Evolutionary conservation across 306 rosid genomes (phyloP).

Genomic region (Dalbergia cultrata): DNA sequence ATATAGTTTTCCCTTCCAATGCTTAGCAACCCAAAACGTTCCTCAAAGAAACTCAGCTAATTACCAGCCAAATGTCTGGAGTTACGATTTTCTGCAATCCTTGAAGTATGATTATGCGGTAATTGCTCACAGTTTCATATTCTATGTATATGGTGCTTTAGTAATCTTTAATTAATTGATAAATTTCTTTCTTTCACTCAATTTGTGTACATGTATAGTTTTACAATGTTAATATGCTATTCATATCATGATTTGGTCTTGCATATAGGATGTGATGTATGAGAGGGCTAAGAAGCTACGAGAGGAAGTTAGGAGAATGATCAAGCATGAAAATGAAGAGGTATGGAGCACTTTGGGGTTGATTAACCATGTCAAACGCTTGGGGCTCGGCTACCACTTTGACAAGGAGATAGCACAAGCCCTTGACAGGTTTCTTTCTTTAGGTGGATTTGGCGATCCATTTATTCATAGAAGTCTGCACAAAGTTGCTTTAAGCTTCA

Average conservation of each 20-base stretch:
- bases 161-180: no score
- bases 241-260: no score
- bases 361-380: slow-evolving; percentile 49
- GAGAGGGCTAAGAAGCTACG: no score
- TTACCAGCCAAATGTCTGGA: slow-evolving; percentile 62
- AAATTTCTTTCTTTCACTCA: no score
- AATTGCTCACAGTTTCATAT: neutral
- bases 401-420: slow-evolving; percentile 48
- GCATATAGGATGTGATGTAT: no score
- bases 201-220: no score
- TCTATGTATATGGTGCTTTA: no score
- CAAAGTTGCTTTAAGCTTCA: slow-evolving; percentile 54
- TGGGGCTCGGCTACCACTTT: slow-evolving; percentile 52
- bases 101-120: slow-evolving; percentile 52
- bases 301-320: slow-evolving; percentile 56
- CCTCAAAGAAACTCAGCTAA: slow-evolving; percentile 45
- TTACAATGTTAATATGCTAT: no score
- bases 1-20: neutral
- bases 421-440: slow-evolving; percentile 37
- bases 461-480: slow-evolving; percentile 25
- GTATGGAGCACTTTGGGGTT: slow-evolving; percentile 42
- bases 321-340: slow-evolving; percentile 36
- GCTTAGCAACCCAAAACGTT: neutral
- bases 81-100: slow-evolving; percentile 59
- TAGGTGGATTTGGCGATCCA: neutral